Percentiles rank a stretch among this genome's conserved stretches.
Conservation (phyloP, 768 basidiomycete species). For the Pluteus cervinus region DNA sequence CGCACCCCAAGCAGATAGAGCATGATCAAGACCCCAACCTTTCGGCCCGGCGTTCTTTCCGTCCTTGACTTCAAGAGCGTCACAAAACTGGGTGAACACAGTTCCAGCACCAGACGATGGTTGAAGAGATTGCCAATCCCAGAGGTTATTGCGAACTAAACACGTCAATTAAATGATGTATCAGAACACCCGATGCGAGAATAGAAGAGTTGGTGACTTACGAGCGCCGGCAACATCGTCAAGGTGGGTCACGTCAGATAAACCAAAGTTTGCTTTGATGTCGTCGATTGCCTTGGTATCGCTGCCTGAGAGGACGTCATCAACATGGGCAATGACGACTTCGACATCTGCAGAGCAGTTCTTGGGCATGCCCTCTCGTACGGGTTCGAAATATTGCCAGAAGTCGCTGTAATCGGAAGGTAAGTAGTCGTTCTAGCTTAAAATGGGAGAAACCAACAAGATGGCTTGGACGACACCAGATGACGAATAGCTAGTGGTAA, state of each 20-base stretch:
- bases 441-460: slow-evolving; percentile 21
- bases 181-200: slow-evolving; percentile 30
- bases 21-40: slow-evolving; percentile 61
- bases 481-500: too few species aligned
- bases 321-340: slow-evolving; percentile 56
- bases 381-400: slow-evolving; percentile 71
- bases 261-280: slow-evolving; percentile 55
- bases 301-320: slow-evolving; percentile 43
- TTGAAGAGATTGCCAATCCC: slow-evolving; percentile 65
- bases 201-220: slow-evolving; percentile 29
- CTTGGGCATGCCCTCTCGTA: slow-evolving; percentile 57
- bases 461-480: slow-evolving; percentile 65
- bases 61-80: slow-evolving; percentile 60
- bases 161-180: too few species aligned
- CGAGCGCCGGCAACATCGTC: slow-evolving; percentile 63
- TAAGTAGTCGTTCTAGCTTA: not conserved
- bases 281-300: slow-evolving; percentile 40
- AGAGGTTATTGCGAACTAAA: slow-evolving; percentile 50
- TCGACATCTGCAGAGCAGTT: slow-evolving; percentile 75
- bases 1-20: slow-evolving; percentile 53
- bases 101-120: slow-evolving; percentile 39
- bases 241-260: slow-evolving; percentile 48
- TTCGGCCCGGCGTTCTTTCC: slow-evolving; percentile 39
- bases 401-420: slow-evolving; percentile 38
- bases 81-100: slow-evolving; percentile 57